Evolutionary conservation across 2,329 filamentous ascomycete genomes (phyloP).

Genomic region (Stenocarpella maydis): DNA sequence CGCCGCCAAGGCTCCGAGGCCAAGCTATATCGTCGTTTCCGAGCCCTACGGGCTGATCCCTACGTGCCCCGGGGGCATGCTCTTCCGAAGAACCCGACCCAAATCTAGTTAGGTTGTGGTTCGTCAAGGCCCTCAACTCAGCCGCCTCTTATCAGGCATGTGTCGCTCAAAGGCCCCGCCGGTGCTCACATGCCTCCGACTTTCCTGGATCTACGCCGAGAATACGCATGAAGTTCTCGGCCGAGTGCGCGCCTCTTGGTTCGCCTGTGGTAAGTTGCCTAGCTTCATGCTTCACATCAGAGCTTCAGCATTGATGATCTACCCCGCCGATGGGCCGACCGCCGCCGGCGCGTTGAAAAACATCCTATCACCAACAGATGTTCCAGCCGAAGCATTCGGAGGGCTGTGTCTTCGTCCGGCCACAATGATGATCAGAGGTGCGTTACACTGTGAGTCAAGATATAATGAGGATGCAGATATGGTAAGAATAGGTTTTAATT

Average conservation of each 20-base stretch:
- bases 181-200: not conserved
- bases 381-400: not conserved
- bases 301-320: not conserved
- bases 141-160: not conserved
- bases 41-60: not conserved
- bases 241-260: not conserved
- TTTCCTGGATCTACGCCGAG: not conserved
- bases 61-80: not conserved
- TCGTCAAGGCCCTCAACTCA: not conserved
- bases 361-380: not conserved
- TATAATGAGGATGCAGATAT: not conserved
- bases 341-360: not conserved
- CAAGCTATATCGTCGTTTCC: not conserved
- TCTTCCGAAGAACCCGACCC: not conserved
- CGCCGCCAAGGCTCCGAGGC: not conserved
- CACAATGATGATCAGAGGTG: not conserved
- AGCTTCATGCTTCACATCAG: slow-evolving; percentile 17
- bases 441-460: not conserved
- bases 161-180: not conserved
- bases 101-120: not conserved
- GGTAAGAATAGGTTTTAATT: not conserved
- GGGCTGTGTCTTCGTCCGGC: not conserved
- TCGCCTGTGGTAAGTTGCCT: slow-evolving; percentile 12
- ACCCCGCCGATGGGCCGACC: slow-evolving; percentile 12
- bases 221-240: slow-evolving; percentile 16